Evolutionary conservation across 202 grass and related monocot genomes (phyloP).

Genomic region (Bolboschoenoplectus hybrid): DNA sequence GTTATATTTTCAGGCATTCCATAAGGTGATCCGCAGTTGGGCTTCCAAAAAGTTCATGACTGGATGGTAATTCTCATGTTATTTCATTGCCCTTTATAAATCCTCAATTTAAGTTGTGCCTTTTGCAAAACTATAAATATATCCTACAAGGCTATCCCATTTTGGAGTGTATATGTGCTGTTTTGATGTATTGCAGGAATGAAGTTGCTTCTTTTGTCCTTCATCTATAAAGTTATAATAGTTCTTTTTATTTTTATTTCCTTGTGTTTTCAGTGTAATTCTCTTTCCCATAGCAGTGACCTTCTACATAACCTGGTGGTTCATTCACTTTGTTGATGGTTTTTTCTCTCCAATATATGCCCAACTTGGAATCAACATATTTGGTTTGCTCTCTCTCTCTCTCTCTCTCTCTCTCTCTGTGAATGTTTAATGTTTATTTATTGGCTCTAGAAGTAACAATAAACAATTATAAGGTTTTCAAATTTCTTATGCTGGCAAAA

Average conservation of each 20-base stretch:
- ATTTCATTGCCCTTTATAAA: not conserved
- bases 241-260: conserved; percentile 32
- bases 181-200: not conserved
- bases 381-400: conserved; percentile 50
- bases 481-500: not conserved
- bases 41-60: conserved; percentile 94
- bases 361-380: conserved; percentile 89
- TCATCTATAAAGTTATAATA: conserved; percentile 22
- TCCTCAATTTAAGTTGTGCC: not conserved
- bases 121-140: conserved; percentile 1
- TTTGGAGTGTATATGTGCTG: conserved; percentile 8
- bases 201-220: not conserved
- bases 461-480: conserved; percentile 20
- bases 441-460: not conserved
- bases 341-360: conserved; percentile 94
- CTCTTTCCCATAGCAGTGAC: conserved; percentile 93
- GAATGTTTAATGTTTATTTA: not conserved
- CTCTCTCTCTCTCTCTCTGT: not conserved
- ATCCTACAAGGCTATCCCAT: not conserved
- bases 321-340: conserved; percentile 96
- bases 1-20: conserved; percentile 62
- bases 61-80: conserved; percentile 55
- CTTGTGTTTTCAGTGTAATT: conserved; percentile 60
- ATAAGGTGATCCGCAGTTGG: conserved; percentile 82
- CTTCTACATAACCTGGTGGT: conserved; percentile 99